Conservation (phyloP, 805 yeast species). For the Lachancea fermentati region DNA sequence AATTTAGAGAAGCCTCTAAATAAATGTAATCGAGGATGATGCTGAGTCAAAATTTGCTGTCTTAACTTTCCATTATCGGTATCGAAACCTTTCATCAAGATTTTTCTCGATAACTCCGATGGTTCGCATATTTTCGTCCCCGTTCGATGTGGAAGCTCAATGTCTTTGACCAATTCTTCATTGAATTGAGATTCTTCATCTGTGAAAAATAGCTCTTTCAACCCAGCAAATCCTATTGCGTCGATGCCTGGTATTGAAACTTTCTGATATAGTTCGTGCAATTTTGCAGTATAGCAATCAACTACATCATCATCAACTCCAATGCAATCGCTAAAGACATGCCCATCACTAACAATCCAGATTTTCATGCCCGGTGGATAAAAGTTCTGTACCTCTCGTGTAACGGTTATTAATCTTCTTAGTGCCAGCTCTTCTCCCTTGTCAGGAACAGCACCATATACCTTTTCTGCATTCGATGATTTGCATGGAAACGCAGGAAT, state of each 20-base stretch:
- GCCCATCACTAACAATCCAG: constrained; percentile 59
- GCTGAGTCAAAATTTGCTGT: constrained; percentile 50
- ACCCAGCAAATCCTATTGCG: constrained; percentile 38
- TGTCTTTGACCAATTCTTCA: constrained; percentile 27
- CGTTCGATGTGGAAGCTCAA: constrained; percentile 34
- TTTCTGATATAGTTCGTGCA: constrained; percentile 39
- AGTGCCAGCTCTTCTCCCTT: constrained; percentile 46
- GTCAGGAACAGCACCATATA: constrained; percentile 45
- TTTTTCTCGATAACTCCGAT: constrained; percentile 37
- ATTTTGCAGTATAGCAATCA: constrained; percentile 40
- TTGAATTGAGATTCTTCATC: constrained; percentile 27
- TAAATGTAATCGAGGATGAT: constrained; percentile 47
- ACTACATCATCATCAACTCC: constrained; percentile 55
- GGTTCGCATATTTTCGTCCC: constrained; percentile 35
- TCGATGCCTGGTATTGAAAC: constrained; percentile 31
- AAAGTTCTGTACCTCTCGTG: constrained; percentile 32
- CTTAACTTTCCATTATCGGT: constrained; percentile 60
- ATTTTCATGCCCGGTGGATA: constrained; percentile 53
- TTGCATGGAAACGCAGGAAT: constrained; percentile 64
- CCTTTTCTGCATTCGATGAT: constrained; percentile 52
- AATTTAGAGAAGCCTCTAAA: constrained; percentile 55
- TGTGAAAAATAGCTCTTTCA: constrained; percentile 37
- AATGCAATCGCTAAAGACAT: constrained; percentile 59
- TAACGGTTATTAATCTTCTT: constrained; percentile 33
- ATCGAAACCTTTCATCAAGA: constrained; percentile 42